Conservation (phyloP, 345 rosid species). For the Jatropha curcas region DNA sequence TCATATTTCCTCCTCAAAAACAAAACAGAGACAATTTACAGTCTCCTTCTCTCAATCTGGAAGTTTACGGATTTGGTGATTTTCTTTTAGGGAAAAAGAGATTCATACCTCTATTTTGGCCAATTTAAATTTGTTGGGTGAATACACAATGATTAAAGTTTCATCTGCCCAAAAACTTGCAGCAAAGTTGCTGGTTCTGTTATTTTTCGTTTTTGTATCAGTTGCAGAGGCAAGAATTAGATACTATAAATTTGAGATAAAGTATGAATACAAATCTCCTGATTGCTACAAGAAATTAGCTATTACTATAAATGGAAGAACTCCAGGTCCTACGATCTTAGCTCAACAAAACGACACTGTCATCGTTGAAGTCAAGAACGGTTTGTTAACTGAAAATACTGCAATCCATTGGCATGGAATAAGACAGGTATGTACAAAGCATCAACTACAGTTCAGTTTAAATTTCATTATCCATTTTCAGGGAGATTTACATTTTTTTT, state of each 20-base stretch:
- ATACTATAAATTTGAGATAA: conserved; percentile 59
- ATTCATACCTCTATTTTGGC: no score
- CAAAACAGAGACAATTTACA: no score
- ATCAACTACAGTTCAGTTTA: no score
- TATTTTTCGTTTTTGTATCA: neutral
- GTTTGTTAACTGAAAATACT: conserved; percentile 53
- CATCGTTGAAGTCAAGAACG: conserved; percentile 67
- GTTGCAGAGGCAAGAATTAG: conserved; percentile 41
- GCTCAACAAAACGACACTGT: conserved; percentile 67
- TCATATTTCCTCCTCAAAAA: no score
- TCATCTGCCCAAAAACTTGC: neutral
- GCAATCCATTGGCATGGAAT: conserved; percentile 88
- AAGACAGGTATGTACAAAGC: conserved; percentile 43
- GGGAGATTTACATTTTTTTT: neutral
- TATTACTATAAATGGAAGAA: conserved; percentile 59
- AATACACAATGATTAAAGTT: conserved; percentile 1
- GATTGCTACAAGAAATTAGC: conserved; percentile 63
- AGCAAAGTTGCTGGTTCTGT: conserved; percentile 2
- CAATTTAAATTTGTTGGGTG: no score
- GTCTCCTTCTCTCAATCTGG: no score
- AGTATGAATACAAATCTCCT: conserved; percentile 64
- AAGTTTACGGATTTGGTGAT: no score
- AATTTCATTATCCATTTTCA: neutral
- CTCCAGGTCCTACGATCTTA: conserved; percentile 64
- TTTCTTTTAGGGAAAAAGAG: no score